These are phyloP conservation scores for Clathrus columnatus DNA, from an alignment of 768 basidiomycete genomes.

Conservation along the genomic window DNA sequence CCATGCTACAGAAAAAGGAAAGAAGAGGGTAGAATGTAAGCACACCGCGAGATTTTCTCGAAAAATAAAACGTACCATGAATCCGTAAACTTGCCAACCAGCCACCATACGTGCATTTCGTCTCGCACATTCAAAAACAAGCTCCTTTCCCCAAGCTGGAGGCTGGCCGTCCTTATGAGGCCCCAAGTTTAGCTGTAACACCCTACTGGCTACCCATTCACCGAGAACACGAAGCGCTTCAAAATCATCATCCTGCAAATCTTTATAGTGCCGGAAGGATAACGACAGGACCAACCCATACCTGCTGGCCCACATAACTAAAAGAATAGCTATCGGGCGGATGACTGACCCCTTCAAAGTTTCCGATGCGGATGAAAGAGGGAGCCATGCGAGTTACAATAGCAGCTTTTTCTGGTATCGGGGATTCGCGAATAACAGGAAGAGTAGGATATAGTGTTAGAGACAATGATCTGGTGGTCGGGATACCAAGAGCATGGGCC, in stretches of 20 bases:
- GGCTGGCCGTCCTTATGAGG: slow-evolving; percentile 19
- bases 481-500: slow-evolving; percentile 74
- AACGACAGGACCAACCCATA: not conserved
- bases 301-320: slow-evolving; percentile 71
- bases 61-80: slow-evolving; percentile 39
- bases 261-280: no score
- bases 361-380: slow-evolving; percentile 87
- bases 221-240: slow-evolving; percentile 69
- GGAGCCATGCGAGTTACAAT: slow-evolving; percentile 77
- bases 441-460: slow-evolving; percentile 68
- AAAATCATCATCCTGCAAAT: slow-evolving; percentile 39
- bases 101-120: slow-evolving; percentile 91
- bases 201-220: slow-evolving; percentile 60
- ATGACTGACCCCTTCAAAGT: slow-evolving; percentile 79
- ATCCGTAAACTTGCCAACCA: slow-evolving; percentile 90
- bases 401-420: slow-evolving; percentile 53
- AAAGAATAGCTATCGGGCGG: slow-evolving; percentile 51
- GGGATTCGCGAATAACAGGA: slow-evolving; percentile 61
- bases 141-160: slow-evolving; percentile 57
- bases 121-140: slow-evolving; percentile 71
- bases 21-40: not conserved
- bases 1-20: slow-evolving; percentile 41
- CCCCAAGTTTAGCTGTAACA: slow-evolving; percentile 37
- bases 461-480: slow-evolving; percentile 81
- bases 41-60: not conserved